Evolutionary conservation across 805 yeast species (phyloP).

Genomic region (Wickerhamiella australiensis): DNA sequence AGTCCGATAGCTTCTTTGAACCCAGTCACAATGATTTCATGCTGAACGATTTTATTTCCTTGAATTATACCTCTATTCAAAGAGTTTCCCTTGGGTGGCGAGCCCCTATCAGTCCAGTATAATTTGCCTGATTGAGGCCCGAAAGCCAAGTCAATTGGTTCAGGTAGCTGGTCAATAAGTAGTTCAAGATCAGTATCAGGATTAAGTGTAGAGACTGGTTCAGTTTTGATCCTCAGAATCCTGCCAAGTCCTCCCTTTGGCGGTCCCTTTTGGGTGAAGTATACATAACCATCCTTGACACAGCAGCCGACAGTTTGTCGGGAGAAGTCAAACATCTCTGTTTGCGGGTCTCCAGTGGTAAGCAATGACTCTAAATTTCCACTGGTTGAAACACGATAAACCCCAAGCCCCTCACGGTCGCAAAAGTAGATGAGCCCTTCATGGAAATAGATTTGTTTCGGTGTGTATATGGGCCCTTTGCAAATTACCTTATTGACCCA

Average conservation of each 20-base stretch:
- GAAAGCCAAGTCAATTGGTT: slow-evolving; percentile 9
- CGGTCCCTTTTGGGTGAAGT: slow-evolving; percentile 12
- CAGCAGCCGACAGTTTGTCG: slow-evolving; percentile 9
- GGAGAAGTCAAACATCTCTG: background rate
- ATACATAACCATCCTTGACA: background rate
- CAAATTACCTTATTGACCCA: background rate
- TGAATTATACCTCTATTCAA: background rate
- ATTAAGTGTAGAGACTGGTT: background rate
- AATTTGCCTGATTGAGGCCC: background rate
- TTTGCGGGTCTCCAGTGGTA: background rate
- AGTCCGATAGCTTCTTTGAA: slow-evolving; percentile 9
- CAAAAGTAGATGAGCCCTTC: slow-evolving; percentile 7
- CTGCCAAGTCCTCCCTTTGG: slow-evolving; percentile 10
- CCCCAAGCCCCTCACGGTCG: slow-evolving; percentile 11
- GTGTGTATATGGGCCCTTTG: slow-evolving; percentile 3
- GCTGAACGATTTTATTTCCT: background rate
- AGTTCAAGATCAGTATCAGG: background rate
- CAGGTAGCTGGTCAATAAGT: slow-evolving; percentile 4
- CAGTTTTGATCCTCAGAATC: background rate
- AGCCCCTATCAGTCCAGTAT: slow-evolving; percentile 12
- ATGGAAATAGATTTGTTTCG: slow-evolving; percentile 3
- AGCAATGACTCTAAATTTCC: background rate
- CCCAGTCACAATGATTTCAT: slow-evolving; percentile 1
- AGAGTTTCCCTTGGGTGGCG: slow-evolving; percentile 9
- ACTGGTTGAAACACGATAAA: background rate